Evolutionary conservation across 2,329 filamentous ascomycete species (phyloP).

Genomic region (Colletotrichum somersetense): DNA sequence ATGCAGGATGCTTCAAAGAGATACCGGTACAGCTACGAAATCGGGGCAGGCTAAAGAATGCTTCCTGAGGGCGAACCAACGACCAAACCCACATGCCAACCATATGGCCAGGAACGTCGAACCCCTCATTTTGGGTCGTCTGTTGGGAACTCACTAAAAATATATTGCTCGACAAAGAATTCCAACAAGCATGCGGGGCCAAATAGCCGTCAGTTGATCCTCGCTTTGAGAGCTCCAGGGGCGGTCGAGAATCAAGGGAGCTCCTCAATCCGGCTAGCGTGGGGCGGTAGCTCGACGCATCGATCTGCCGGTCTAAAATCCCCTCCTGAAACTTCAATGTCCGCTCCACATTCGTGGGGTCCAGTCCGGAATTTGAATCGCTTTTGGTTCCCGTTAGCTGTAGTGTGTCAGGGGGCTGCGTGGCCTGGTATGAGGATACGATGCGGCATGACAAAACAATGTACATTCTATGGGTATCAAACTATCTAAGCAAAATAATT

Average conservation of each 20-base stretch:
- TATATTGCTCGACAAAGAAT: not conserved
- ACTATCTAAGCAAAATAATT: not conserved
- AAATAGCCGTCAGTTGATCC: not conserved
- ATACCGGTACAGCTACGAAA: not conserved
- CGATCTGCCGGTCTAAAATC: slow-evolving; percentile 1
- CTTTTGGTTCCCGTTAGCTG: not conserved
- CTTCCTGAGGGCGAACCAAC: not conserved
- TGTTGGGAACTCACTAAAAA: not conserved
- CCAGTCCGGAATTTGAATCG: not conserved
- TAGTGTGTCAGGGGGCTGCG: not conserved
- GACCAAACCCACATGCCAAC: slow-evolving; percentile 1
- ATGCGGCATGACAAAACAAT: not conserved
- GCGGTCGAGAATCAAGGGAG: slow-evolving; percentile 3
- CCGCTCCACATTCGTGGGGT: slow-evolving; percentile 3
- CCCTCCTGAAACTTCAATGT: slow-evolving; percentile 16
- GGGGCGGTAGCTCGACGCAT: not conserved
- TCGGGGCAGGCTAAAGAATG: not conserved
- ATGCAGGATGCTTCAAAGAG: too few relatives aligned
- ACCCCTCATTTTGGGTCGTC: not conserved
- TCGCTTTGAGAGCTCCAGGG: slow-evolving; percentile 1
- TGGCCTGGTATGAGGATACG: not conserved
- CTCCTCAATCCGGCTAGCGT: slow-evolving; percentile 10
- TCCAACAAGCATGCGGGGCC: not conserved
- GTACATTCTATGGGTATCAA: slow-evolving; percentile 25
- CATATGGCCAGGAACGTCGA: not conserved